Evolutionary conservation across 345 rosid species (phyloP).

Genomic region (Raphanus sativus): DNA sequence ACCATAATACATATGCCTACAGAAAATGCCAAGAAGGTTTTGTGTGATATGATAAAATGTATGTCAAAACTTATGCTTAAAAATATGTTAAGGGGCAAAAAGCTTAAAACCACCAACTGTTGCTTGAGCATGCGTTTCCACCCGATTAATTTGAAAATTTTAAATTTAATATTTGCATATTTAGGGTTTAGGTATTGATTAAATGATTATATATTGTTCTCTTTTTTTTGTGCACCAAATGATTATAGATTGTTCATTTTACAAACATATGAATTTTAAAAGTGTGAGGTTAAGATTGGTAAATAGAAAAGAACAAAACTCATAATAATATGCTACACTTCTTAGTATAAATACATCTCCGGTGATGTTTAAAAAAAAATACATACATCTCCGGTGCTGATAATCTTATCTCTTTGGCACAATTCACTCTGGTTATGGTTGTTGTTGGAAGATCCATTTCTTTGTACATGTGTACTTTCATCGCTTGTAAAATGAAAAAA

Average conservation of each 20-base stretch:
- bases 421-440: too few relatives aligned
- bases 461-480: too few relatives aligned
- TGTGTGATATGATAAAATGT: background rate
- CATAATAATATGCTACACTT: too few relatives aligned
- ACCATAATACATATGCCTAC: background rate
- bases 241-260: background rate
- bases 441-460: too few relatives aligned
- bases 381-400: too few relatives aligned
- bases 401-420: too few relatives aligned
- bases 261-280: background rate
- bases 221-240: background rate
- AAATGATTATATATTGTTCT: background rate
- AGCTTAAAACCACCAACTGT: constrained; percentile 15
- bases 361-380: too few relatives aligned
- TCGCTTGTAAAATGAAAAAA: too few relatives aligned
- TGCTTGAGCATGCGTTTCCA: constrained; percentile 30
- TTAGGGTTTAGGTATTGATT: too few relatives aligned
- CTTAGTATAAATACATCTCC: too few relatives aligned
- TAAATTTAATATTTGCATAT: background rate
- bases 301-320: background rate
- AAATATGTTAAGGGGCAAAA: background rate
- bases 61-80: background rate
- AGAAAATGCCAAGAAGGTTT: background rate
- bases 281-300: background rate
- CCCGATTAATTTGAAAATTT: background rate